Evolutionary conservation across 2,329 filamentous ascomycete species (phyloP), one percentile per base, ranked within the genome.

Genomic region (Calonectria crousiana): DNA sequence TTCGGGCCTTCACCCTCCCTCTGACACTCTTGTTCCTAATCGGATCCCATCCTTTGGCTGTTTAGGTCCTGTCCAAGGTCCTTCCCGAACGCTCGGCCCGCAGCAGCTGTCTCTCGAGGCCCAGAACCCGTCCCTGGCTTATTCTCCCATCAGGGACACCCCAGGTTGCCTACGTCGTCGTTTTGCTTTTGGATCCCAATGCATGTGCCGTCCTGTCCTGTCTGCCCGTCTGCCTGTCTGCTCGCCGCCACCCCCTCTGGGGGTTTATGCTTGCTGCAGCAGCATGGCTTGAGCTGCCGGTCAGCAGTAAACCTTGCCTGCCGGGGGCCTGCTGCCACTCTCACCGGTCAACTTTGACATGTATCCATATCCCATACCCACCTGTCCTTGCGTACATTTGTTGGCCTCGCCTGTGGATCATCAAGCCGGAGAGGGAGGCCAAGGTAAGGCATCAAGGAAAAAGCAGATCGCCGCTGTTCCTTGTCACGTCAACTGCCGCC

Each of bases 321-420:
- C 69, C 72, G 58, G 69, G 49, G 69, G 38, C 38, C 16, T 16
- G 71, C 26, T 60, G 44, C 52, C 56, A 69, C 69, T 72, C 74
- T 77, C 76, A 77, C 77, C 76, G 76, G 77, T 76, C 53, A 73
- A 74, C 56, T 60, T 78, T 78, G 76, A 78, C 67, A 78, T 79
- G 72, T 74, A 47, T 16, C 23, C 26, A n/a, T 56, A 26, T 72
- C 60, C 60, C 66, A 78, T 78, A 73, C 69, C 68, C 44, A 49
- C 67, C 18, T 67, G 72, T 75, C 66, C 32, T 58, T 34, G 34
- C 67, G 72, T 69, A 60, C 67, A 68, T 34, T 49, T 49, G 41
- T 58, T 34, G 53, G n/a, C 53, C 36, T 64, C 41, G 14, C 36
- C 58, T 44, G 72, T 71, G 75, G 74, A 78, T 76, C 77, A 52